Conservation (phyloP, 768 basidiomycete genomes). For the Chlorophyllum brunneum region DNA sequence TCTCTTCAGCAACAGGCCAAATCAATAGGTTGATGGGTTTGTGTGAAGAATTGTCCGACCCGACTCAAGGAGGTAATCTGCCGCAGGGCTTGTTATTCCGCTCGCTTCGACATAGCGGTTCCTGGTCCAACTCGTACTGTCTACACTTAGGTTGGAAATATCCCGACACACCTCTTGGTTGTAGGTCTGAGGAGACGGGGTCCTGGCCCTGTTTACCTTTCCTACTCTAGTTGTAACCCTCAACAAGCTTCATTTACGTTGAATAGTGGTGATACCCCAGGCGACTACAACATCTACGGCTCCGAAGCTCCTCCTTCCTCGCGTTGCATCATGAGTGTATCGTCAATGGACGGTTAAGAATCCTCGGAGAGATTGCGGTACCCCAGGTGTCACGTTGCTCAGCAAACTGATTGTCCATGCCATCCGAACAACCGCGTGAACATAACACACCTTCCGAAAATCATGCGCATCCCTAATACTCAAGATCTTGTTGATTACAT, state of each 20-base stretch:
- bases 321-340: too few species aligned
- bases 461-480: background rate
- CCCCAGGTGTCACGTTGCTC: background rate
- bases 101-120: background rate
- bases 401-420: background rate
- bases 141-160: conserved; percentile 1
- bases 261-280: too few species aligned
- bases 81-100: background rate
- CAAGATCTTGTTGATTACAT: background rate
- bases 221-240: too few species aligned
- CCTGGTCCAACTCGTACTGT: too few species aligned
- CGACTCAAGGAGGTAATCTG: too few species aligned
- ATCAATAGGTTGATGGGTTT: background rate
- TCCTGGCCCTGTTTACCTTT: too few species aligned
- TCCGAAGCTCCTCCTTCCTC: too few species aligned
- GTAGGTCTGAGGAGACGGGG: too few species aligned
- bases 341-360: background rate
- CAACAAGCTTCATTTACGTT: too few species aligned
- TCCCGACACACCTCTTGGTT: background rate
- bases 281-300: too few species aligned
- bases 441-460: background rate
- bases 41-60: background rate
- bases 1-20: too few species aligned
- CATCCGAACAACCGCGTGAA: background rate
- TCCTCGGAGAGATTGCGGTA: conserved; percentile 9